Conservation (phyloP, 805 yeast genomes). For the Kuraishia hungarica region DNA sequence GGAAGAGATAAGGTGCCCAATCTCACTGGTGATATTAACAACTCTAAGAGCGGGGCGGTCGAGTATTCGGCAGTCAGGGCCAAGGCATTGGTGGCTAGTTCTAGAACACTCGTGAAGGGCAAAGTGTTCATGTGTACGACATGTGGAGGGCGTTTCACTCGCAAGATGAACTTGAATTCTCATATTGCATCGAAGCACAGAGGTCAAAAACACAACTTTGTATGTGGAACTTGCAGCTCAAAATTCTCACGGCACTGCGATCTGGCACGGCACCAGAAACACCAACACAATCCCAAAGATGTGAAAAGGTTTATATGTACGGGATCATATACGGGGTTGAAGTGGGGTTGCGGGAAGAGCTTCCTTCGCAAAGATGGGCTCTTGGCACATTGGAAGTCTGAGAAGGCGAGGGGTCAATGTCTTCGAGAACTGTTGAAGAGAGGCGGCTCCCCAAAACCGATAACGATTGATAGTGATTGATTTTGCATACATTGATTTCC, state of each 20-base stretch:
- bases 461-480: not conserved
- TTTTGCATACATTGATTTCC: too few relatives aligned
- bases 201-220: slow-evolving; percentile 21
- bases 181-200: slow-evolving; percentile 24
- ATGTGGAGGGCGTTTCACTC: slow-evolving; percentile 22
- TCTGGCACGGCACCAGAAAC: slow-evolving; percentile 23
- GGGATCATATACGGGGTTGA: slow-evolving; percentile 18
- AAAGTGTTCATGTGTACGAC: slow-evolving; percentile 3
- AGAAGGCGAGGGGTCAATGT: slow-evolving; percentile 24
- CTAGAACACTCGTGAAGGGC: not conserved
- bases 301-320: slow-evolving; percentile 17
- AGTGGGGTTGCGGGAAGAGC: slow-evolving; percentile 27
- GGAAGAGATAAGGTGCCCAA: too few relatives aligned
- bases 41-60: too few relatives aligned
- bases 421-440: slow-evolving; percentile 5
- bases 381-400: slow-evolving; percentile 26
- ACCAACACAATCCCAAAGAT: slow-evolving; percentile 18
- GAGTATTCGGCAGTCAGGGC: too few relatives aligned
- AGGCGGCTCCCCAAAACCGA: not conserved
- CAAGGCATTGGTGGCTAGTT: too few relatives aligned
- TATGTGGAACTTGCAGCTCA: slow-evolving; percentile 19
- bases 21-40: too few relatives aligned
- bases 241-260: slow-evolving; percentile 25
- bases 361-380: slow-evolving; percentile 26
- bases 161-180: slow-evolving; percentile 24